A percentile compares a stretch with the other conserved stretches of the same genome.
These are phyloP conservation scores for Brassica incana DNA, from an alignment of 345 rosid genomes.

Conservation along the genomic window DNA sequence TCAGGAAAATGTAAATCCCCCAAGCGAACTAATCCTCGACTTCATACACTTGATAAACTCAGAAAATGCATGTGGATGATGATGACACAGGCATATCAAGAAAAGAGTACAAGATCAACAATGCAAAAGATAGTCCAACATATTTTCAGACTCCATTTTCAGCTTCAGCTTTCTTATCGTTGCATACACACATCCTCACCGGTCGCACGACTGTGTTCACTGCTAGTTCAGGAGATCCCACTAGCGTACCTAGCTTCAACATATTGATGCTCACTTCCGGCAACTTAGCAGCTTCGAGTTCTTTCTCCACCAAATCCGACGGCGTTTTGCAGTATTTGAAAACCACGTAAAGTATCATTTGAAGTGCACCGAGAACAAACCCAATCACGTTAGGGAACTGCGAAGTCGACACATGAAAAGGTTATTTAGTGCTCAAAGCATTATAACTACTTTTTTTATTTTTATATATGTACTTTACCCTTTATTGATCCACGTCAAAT, in stretches of 20 bases:
- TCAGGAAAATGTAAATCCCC: slow-evolving; percentile 21
- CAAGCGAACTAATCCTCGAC: slow-evolving; percentile 23
- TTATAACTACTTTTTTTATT: slow-evolving; percentile 17
- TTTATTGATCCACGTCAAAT: slow-evolving; percentile 2
- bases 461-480: slow-evolving; percentile 20
- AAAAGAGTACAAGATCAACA: slow-evolving; percentile 29
- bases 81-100: background rate
- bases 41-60: slow-evolving; percentile 29
- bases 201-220: slow-evolving; percentile 12
- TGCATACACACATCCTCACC: slow-evolving; percentile 19
- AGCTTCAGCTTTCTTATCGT: slow-evolving; percentile 35
- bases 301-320: slow-evolving; percentile 35
- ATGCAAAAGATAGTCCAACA: slow-evolving; percentile 15
- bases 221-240: slow-evolving; percentile 30
- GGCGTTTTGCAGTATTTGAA: slow-evolving; percentile 46
- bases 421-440: slow-evolving; percentile 32
- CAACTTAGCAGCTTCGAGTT: slow-evolving; percentile 37
- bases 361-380: slow-evolving; percentile 49
- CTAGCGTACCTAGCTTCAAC: slow-evolving; percentile 29
- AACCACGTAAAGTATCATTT: slow-evolving; percentile 53
- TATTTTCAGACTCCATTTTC: slow-evolving; percentile 3
- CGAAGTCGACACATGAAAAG: background rate
- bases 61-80: slow-evolving; percentile 16
- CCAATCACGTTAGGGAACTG: slow-evolving; percentile 64
- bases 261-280: slow-evolving; percentile 37